phyloP scores from a whole-genome alignment of 805 yeast species.

The Cephaloascus albidus region DNA sequence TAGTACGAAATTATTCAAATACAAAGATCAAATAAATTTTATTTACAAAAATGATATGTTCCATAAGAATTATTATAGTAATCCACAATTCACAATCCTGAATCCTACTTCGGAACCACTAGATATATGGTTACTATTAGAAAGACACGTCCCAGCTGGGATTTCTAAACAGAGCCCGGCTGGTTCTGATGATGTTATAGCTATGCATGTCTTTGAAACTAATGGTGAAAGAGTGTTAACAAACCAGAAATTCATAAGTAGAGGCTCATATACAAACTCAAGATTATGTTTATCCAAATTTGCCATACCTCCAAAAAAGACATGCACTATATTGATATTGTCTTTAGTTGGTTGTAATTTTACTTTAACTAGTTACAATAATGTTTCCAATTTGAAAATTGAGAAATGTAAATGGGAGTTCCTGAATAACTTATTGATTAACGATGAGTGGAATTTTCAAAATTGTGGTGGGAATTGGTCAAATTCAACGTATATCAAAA shows the following conservation, averaged over 20 bases:
- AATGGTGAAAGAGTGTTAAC: conserved; percentile 19
- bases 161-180: neutral
- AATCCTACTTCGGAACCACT: conserved; percentile 17
- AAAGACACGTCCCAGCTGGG: conserved; percentile 27
- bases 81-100: conserved; percentile 34
- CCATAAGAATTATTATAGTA: conserved; percentile 17
- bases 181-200: conserved; percentile 1
- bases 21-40: neutral
- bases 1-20: conserved; percentile 11
- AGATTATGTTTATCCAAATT: conserved; percentile 27
- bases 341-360: conserved; percentile 9
- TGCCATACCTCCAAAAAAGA: conserved; percentile 11
- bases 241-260: conserved; percentile 1
- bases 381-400: conserved; percentile 11
- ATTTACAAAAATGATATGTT: conserved; percentile 15
- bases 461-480: conserved; percentile 50
- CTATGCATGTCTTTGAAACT: conserved; percentile 14
- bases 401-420: conserved; percentile 20
- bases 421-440: conserved; percentile 8
- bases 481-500: conserved; percentile 31
- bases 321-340: conserved; percentile 17
- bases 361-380: conserved; percentile 19
- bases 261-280: conserved; percentile 18
- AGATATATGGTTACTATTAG: conserved; percentile 39
- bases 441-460: conserved; percentile 35